A percentile compares a stretch with the other conserved stretches of the same genome.
Evolutionary conservation across 805 yeast species (phyloP).

Genomic region (Kurtzmaniella fragi): DNA sequence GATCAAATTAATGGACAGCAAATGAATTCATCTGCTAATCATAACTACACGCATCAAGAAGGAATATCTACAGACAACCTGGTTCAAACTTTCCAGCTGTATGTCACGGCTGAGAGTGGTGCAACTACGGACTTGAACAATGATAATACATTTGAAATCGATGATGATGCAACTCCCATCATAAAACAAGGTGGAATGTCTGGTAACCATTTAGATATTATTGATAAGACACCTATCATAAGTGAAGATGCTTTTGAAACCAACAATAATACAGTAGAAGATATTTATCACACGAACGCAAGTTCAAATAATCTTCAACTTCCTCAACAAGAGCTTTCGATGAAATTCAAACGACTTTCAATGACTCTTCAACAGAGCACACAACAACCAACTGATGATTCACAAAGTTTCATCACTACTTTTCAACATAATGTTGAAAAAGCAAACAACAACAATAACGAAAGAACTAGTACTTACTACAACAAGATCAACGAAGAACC

Average conservation of each 20-base stretch:
- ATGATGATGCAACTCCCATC: slow-evolving; percentile 30
- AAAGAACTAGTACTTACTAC: slow-evolving; percentile 27
- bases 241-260: background rate
- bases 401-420: slow-evolving; percentile 31
- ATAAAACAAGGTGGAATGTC: slow-evolving; percentile 8
- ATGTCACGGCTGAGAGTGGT: slow-evolving; percentile 20
- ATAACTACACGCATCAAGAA: background rate
- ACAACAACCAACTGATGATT: slow-evolving; percentile 30
- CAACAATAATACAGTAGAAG: background rate
- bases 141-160: slow-evolving; percentile 5
- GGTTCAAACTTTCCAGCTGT: slow-evolving; percentile 21
- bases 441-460: slow-evolving; percentile 13
- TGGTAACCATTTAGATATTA: slow-evolving; percentile 11
- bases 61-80: background rate
- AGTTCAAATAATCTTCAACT: slow-evolving; percentile 7
- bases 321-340: slow-evolving; percentile 30
- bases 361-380: slow-evolving; percentile 28
- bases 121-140: background rate
- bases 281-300: background rate
- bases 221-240: slow-evolving; percentile 26
- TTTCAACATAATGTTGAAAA: slow-evolving; percentile 36
- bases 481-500: slow-evolving; percentile 23
- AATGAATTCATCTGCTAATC: background rate
- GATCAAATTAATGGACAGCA: background rate
- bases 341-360: slow-evolving; percentile 33